phyloP scores from a whole-genome alignment of 192 early-diverging fungal species.

The Coemansia sp. region DNA sequence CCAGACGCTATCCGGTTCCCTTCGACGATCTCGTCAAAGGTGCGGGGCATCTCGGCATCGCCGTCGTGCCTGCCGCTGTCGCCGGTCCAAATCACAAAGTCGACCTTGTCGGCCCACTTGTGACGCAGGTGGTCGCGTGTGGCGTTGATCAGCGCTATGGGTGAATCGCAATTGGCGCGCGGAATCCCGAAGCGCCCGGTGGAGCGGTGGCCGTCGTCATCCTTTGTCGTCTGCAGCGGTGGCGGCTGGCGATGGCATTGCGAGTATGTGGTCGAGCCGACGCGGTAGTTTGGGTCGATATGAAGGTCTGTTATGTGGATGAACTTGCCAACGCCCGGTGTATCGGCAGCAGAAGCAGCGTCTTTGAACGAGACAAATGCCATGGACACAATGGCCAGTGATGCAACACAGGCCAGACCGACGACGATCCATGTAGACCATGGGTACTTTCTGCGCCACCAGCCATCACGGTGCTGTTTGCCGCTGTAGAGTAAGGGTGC shows the following conservation, averaged over 20 bases:
- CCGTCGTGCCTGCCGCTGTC: slow-evolving; percentile 73
- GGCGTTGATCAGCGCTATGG: slow-evolving; percentile 55
- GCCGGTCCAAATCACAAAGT: slow-evolving; percentile 75
- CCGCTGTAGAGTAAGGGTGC: background rate
- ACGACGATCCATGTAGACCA: slow-evolving; percentile 1
- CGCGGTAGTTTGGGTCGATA: slow-evolving; percentile 59
- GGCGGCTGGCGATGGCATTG: slow-evolving; percentile 56
- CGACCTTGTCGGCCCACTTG: slow-evolving; percentile 48
- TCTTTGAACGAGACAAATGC: background rate
- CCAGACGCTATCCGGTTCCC: slow-evolving; percentile 56
- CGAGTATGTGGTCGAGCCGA: slow-evolving; percentile 56
- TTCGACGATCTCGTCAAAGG: slow-evolving; percentile 60
- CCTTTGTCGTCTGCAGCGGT: slow-evolving; percentile 9
- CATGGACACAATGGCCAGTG: background rate
- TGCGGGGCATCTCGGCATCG: slow-evolving; percentile 64
- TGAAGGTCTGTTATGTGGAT: slow-evolving; percentile 76
- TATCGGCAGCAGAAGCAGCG: slow-evolving; percentile 18
- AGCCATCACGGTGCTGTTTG: background rate
- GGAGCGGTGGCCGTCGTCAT: slow-evolving; percentile 25
- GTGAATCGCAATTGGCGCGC: slow-evolving; percentile 63
- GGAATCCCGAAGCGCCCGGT: slow-evolving; percentile 61
- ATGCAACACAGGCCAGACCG: slow-evolving; percentile 1
- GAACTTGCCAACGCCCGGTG: slow-evolving; percentile 57
- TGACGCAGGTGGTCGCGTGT: slow-evolving; percentile 57
- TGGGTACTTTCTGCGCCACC: background rate